These are phyloP conservation scores for Phylloporus rhodoxanthus DNA, from an alignment of 768 basidiomycete genomes.

Conservation along the genomic window DNA sequence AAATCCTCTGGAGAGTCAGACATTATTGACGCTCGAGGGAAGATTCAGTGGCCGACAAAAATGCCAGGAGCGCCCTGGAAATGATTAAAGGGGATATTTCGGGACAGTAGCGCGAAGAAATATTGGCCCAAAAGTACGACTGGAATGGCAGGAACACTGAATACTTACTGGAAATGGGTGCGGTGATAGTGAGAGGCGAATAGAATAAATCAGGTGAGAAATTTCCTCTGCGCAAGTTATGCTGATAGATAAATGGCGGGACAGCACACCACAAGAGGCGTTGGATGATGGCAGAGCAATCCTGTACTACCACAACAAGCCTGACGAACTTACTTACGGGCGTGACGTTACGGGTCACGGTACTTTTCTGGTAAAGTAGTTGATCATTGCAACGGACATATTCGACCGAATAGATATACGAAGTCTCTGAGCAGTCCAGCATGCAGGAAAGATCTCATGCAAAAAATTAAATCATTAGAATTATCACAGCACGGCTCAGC, in stretches of 20 bases:
- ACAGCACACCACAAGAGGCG: constrained; percentile 11
- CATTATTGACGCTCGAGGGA: constrained; percentile 19
- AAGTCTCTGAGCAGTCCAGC: not conserved
- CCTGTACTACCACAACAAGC: constrained; percentile 23
- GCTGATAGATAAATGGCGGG: constrained; percentile 9
- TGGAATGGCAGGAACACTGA: constrained; percentile 3
- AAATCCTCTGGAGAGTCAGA: constrained; percentile 35
- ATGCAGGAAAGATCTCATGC: not conserved
- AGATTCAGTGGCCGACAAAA: constrained; percentile 12
- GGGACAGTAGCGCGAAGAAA: constrained; percentile 3
- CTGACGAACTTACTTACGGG: constrained; percentile 33
- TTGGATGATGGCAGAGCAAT: constrained; percentile 24
- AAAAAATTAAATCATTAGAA: not conserved
- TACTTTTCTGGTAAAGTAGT: constrained; percentile 30
- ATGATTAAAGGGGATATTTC: constrained; percentile 5
- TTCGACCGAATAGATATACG: constrained; percentile 6
- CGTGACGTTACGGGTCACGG: constrained; percentile 35
- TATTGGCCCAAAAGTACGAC: constrained; percentile 5
- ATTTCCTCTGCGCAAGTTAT: constrained; percentile 3
- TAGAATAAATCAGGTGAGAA: constrained; percentile 10
- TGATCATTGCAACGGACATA: constrained; percentile 25
- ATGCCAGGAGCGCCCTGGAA: constrained; percentile 9
- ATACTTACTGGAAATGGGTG: constrained; percentile 14
- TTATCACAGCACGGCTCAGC: not conserved
- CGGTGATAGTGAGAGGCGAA: constrained; percentile 1